Evolutionary conservation across 1,139 yeast genomes (phyloP), one percentile per base, ranked within the genome.

Genomic region (Sugiyamaella grinbergsii): DNA sequence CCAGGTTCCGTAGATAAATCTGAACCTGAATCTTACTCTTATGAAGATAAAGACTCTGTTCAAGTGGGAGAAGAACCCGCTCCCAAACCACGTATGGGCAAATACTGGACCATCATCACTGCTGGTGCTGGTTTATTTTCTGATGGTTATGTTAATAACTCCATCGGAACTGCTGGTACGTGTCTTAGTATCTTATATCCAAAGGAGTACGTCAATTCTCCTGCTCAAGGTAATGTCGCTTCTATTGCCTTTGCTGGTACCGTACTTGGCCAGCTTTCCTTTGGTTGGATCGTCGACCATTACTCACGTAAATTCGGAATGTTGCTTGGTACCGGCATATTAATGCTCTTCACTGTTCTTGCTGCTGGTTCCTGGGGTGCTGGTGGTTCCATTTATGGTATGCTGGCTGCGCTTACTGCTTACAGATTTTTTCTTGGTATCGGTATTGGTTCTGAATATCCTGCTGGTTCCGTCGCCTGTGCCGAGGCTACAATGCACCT

Each of bases 161-260:
- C 93, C 44, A 85, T 88, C 54, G 80, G 90, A 52, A 78, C 93
- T 8, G 94, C 85, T 16, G 75, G 83, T 42, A 81, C 90, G 11
- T 82, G 90, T 70, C 75, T 90, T 56, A 66, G 75, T 13, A 71
- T 66, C 3, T 72, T 90, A 34, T 90, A 90, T 65, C 89, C 89
- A 11, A 67, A 67, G 0, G 79, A 78, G 61, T 83, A 84, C 64
- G 68, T 79, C 2, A 62, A 77, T 10, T 85, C 94, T 0, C 68
- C 70, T 46, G 95, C 96, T 22, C 80, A 85, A 52, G 76, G 81
- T 55, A 88, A 89, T 63, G 86, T 90, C 50, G 77, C 94, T 0
- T 82, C 96, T n/a, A 85, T 90, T 64, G 95, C 90, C 0, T 90
- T 90, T 65, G 96, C 79, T 10, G 97, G 97, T 61, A 89, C 91